Evolutionary conservation across 345 rosid genomes (phyloP), one percentile per base, ranked within the genome.

Genomic region (Schrenkiella parvula): DNA sequence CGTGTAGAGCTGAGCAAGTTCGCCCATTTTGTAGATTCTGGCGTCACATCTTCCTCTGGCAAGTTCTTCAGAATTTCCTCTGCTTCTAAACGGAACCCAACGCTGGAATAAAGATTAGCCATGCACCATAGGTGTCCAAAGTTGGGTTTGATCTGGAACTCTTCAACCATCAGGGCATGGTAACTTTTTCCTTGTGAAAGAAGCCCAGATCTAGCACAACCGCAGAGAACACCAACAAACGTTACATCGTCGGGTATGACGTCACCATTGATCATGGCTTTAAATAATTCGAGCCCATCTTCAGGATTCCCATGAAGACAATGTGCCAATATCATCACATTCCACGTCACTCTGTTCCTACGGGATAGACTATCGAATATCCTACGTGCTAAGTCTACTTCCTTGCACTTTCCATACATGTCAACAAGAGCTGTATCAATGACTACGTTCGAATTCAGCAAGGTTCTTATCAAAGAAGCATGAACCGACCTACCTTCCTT

Each of bases 91-190:
- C 72, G 18, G 6, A 77, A 70, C 50, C 86, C 85, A 0, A 72
- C 77, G 13, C 47, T 54, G 21, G 80, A 68, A 65, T 85, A 86
- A 31, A 90, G 87, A 79, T 88, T 86, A 61, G 92, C 90, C 86
- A 88, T 83, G 56, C 92, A 90, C 97, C 95, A 90, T 75, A 19
- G 75, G 78, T 90, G 93, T 28, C 85, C 89, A 68, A 90, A 90
- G 80, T 80, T 90, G 9, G 87, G 90, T 77, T 83, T 90, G 68
- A 90, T 60, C 39, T 80, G 54, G 25, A 81, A 82, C 51, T 68
- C 59, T 6, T 73, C 41, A 25, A 59, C 73, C 96, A 90, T 85
- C 77, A 83, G 79, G 25, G 68, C 64, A 38, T 82, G 83, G 71
- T 80, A 88, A 13, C 62, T 67, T 70, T 70, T 68, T 39, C 92